A percentile compares a stretch with the other conserved stretches of the same genome.
phyloP scores from a whole-genome alignment of 345 rosid genomes.

The Melaleuca quinquenervia region DNA sequence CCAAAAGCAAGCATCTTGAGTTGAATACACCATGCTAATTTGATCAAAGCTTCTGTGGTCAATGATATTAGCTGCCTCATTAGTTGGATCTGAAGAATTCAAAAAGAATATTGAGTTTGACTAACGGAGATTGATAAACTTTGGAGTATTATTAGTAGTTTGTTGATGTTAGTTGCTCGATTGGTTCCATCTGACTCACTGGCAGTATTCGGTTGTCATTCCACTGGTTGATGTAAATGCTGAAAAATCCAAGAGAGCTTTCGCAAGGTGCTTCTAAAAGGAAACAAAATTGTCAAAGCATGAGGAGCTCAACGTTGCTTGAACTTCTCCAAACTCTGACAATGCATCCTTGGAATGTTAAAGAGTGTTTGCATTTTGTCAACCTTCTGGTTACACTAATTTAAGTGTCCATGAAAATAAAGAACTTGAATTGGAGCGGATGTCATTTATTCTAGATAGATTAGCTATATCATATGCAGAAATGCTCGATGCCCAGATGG shows the following conservation, averaged over 20 bases:
- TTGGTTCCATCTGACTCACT: not conserved
- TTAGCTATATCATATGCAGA: too few relatives aligned
- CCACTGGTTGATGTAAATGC: not conserved
- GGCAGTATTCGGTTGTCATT: not conserved
- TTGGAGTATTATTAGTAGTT: not conserved
- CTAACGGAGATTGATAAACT: rapidly evolving
- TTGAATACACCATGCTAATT: not conserved
- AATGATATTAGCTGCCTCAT: not conserved
- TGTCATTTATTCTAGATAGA: too few relatives aligned
- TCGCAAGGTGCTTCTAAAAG: not conserved
- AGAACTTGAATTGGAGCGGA: too few relatives aligned
- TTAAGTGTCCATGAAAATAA: too few relatives aligned
- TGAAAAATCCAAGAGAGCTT: not conserved
- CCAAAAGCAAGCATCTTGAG: not conserved
- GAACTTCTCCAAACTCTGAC: not conserved
- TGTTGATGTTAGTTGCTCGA: not conserved
- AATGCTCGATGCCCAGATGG: too few relatives aligned
- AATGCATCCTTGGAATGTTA: not conserved
- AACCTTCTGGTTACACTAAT: too few relatives aligned
- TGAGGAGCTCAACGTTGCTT: not conserved
- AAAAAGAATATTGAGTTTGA: not conserved
- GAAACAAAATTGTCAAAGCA: not conserved
- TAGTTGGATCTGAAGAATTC: not conserved
- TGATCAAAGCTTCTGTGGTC: not conserved
- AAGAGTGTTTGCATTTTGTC: not conserved